Percentiles rank a stretch among this genome's conserved stretches.
phyloP scores from a whole-genome alignment of 1,284 basidiomycete species.

The Papiliotrema fonsecae region DNA sequence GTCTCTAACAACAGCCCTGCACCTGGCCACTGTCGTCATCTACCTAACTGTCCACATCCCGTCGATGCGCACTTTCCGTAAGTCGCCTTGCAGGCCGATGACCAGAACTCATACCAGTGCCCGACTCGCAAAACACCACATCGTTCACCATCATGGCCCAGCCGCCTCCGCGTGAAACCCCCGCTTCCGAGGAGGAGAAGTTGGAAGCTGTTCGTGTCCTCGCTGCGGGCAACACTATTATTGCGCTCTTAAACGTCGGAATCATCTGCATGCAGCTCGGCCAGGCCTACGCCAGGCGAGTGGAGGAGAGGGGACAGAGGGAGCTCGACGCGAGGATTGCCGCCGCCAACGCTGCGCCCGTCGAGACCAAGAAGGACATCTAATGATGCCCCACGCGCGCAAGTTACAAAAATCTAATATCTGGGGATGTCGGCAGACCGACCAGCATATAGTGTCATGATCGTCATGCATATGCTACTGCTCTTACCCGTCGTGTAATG shows the following conservation, averaged over 20 bases:
- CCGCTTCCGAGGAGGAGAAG: slow-evolving; percentile 61
- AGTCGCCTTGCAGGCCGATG: slow-evolving; percentile 8
- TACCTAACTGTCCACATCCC: slow-evolving; percentile 77
- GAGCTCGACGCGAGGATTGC: slow-evolving; percentile 47
- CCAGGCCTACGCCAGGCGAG: slow-evolving; percentile 72
- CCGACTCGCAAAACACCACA: slow-evolving; percentile 33
- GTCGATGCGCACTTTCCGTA: slow-evolving; percentile 59
- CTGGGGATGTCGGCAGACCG: too few species aligned
- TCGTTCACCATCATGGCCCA: slow-evolving; percentile 43
- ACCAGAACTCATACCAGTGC: slow-evolving; percentile 17
- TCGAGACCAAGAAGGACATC: slow-evolving; percentile 36
- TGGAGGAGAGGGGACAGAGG: slow-evolving; percentile 60
- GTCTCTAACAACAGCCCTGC: slow-evolving; percentile 52
- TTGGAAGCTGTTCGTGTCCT: slow-evolving; percentile 72
- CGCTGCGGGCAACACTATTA: slow-evolving; percentile 77
- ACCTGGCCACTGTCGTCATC: slow-evolving; percentile 66
- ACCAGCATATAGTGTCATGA: too few species aligned
- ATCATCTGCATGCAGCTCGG: slow-evolving; percentile 61
- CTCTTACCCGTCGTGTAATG: too few species aligned
- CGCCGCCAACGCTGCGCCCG: slow-evolving; percentile 10
- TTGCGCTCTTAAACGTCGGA: slow-evolving; percentile 58
- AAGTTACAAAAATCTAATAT: too few species aligned
- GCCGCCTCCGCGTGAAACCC: slow-evolving; percentile 52
- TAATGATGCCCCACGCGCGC: too few species aligned
- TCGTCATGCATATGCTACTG: neutral